Percentiles rank a stretch among this genome's conserved stretches.
Evolutionary conservation across 768 basidiomycete genomes (phyloP).

Genomic region (Cystobasidium tubakii): DNA sequence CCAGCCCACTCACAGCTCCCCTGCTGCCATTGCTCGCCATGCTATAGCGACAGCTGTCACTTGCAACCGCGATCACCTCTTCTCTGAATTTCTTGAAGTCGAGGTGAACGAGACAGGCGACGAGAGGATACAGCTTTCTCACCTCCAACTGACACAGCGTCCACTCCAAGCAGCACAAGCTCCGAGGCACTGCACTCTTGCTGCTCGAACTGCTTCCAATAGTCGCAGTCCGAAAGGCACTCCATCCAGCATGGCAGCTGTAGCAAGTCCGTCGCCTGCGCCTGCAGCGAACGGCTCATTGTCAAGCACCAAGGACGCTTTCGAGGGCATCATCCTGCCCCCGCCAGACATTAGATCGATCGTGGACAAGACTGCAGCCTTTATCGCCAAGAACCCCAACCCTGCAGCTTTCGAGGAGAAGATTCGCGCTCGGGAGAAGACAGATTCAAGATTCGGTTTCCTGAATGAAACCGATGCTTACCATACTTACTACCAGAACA

Average conservation of each 20-base stretch:
- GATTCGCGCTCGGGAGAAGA: conserved; percentile 90
- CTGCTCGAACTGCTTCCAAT: too few relatives aligned
- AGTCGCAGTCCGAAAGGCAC: background rate
- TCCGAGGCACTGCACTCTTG: too few relatives aligned
- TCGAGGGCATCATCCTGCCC: conserved; percentile 76
- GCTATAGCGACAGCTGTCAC: background rate
- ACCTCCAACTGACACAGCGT: background rate
- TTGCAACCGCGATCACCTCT: background rate
- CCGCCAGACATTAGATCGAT: conserved; percentile 97
- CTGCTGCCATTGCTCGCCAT: conserved; percentile 15
- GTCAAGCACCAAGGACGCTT: conserved; percentile 12
- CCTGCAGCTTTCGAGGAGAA: conserved; percentile 91
- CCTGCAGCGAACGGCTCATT: conserved; percentile 14
- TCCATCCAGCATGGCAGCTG: background rate
- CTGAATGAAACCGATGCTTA: conserved; percentile 94
- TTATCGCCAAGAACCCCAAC: conserved; percentile 77
- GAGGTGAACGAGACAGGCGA: background rate
- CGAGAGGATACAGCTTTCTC: background rate
- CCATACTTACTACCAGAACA: conserved; percentile 94
- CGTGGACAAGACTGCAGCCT: conserved; percentile 87
- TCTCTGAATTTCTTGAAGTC: background rate
- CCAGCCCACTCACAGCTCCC: background rate
- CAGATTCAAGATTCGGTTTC: conserved; percentile 97
- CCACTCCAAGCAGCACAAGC: background rate
- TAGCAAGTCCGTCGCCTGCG: conserved; percentile 1